Percentiles rank a stretch among this genome's conserved stretches.
These are phyloP conservation scores for Metschnikowia amazonensis DNA, from an alignment of 805 yeast genomes.

Conservation along the genomic window DNA sequence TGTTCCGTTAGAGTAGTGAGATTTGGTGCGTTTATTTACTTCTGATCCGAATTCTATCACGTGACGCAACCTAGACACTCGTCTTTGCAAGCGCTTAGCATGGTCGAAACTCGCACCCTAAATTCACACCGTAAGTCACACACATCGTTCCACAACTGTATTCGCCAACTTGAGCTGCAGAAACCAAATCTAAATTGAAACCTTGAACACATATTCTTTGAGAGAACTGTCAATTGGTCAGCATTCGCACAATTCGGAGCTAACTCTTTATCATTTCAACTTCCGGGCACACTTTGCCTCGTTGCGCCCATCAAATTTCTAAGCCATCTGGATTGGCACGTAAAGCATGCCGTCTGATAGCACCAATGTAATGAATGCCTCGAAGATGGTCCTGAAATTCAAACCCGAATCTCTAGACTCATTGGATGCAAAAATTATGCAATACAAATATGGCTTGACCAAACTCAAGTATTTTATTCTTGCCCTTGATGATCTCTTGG, in stretches of 20 bases:
- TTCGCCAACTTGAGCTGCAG: not conserved
- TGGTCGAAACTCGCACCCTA: constrained; percentile 2
- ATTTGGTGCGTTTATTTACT: constrained; percentile 1
- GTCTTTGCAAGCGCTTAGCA: not conserved
- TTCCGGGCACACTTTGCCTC: not conserved
- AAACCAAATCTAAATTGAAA: not conserved
- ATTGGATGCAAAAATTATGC: constrained; percentile 54
- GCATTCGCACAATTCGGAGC: not conserved
- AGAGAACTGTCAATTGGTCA: not conserved
- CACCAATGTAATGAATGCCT: not conserved
- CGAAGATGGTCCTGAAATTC: not conserved
- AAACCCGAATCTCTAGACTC: constrained; percentile 27
- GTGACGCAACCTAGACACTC: not conserved
- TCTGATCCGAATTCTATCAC: not conserved
- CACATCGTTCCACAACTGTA: not conserved
- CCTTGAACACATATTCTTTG: not conserved
- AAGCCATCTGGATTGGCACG: not conserved
- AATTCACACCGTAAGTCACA: not conserved
- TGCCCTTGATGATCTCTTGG: constrained; percentile 11
- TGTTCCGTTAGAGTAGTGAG: not conserved
- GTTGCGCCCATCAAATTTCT: not conserved
- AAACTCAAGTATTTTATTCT: constrained; percentile 40
- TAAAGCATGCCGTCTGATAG: not conserved
- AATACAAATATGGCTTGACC: constrained; percentile 51
- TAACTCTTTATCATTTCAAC: not conserved